Evolutionary conservation across 345 rosid species (phyloP).

Genomic region (Boechera stricta): DNA sequence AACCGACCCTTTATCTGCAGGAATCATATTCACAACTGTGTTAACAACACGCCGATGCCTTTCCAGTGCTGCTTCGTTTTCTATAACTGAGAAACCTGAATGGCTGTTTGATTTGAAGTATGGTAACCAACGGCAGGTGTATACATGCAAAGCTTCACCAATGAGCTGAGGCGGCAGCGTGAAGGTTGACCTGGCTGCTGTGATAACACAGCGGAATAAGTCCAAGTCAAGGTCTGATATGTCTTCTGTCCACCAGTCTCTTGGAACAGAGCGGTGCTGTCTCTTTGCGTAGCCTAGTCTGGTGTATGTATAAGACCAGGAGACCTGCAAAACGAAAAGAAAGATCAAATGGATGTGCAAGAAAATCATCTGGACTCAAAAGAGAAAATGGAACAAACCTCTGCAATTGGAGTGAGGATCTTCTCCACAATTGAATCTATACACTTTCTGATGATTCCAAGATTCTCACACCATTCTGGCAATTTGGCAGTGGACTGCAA

Average conservation of each 20-base stretch:
- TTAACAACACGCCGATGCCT: constrained; percentile 68
- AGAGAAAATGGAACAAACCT: constrained; percentile 53
- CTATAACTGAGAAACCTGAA: constrained; percentile 53
- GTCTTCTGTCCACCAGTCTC: constrained; percentile 99
- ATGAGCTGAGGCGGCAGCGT: constrained; percentile 77
- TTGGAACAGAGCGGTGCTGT: constrained; percentile 71
- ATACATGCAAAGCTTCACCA: constrained; percentile 94
- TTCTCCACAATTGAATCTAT: constrained; percentile 82
- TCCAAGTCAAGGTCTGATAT: constrained; percentile 89
- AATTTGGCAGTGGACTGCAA: constrained; percentile 68
- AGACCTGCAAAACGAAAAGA: constrained; percentile 58
- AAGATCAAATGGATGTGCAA: constrained; percentile 15
- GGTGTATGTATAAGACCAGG: constrained; percentile 92
- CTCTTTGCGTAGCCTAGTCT: constrained; percentile 72
- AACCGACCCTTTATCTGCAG: constrained; percentile 83
- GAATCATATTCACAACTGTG: constrained; percentile 78
- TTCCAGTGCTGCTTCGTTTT: constrained; percentile 50
- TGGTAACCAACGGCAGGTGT: constrained; percentile 91
- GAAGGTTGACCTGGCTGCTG: constrained; percentile 68
- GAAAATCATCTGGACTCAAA: constrained; percentile 9
- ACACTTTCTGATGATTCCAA: constrained; percentile 84
- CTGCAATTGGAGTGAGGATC: constrained; percentile 71
- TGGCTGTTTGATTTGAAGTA: constrained; percentile 54
- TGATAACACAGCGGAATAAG: constrained; percentile 76
- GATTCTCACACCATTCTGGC: constrained; percentile 89